Conservation (phyloP, 805 yeast genomes). For the Barnettozyma salicaria region DNA sequence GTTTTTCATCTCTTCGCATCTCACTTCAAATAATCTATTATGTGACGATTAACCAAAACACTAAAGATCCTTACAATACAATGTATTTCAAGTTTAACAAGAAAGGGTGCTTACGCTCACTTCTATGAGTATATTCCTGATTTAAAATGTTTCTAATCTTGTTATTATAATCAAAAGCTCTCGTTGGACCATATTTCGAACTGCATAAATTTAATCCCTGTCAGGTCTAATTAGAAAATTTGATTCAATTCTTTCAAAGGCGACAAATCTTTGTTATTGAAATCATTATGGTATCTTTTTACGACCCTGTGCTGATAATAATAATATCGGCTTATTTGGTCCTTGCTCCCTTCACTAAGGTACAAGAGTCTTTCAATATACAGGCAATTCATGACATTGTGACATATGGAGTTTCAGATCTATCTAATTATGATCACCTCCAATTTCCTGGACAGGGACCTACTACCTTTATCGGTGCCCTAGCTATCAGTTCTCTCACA, state of each 20-base stretch:
- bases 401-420: slow-evolving; percentile 45
- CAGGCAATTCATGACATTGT: slow-evolving; percentile 85
- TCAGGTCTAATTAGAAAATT: neutral
- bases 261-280: too few species aligned
- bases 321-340: slow-evolving; percentile 44
- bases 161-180: too few species aligned
- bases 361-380: slow-evolving; percentile 87
- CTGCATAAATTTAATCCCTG: slow-evolving; percentile 1
- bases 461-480: slow-evolving; percentile 72
- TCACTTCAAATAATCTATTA: too few species aligned
- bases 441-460: slow-evolving; percentile 88
- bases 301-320: slow-evolving; percentile 37
- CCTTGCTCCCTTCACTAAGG: slow-evolving; percentile 79
- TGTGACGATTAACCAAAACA: too few species aligned
- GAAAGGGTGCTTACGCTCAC: too few species aligned
- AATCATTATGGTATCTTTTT: slow-evolving; percentile 12
- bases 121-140: too few species aligned
- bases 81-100: too few species aligned
- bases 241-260: too few species aligned
- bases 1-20: too few species aligned
- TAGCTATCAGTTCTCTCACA: slow-evolving; percentile 43
- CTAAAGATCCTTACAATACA: too few species aligned
- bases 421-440: slow-evolving; percentile 60
- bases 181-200: too few species aligned
- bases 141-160: too few species aligned